Percentiles rank a stretch among this genome's conserved stretches.
These are phyloP conservation scores for Gypsophila paniculata DNA, from an alignment of 179 eudicot species.

Conservation along the genomic window DNA sequence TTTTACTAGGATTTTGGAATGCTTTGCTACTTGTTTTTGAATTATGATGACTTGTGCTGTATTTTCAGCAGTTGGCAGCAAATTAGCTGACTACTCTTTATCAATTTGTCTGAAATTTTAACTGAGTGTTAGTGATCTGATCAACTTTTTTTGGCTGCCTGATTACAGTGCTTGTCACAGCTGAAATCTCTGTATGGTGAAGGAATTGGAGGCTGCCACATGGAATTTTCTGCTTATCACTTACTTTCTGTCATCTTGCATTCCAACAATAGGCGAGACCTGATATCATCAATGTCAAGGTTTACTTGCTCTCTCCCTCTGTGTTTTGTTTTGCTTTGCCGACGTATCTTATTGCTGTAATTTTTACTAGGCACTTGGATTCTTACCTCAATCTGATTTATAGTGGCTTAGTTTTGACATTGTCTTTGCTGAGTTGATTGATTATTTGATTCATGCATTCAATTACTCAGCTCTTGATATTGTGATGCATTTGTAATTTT, in stretches of 20 bases:
- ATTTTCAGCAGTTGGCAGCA: not conserved
- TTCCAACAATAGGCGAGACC: constrained; percentile 74
- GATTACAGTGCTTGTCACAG: constrained; percentile 86
- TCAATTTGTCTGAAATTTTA: not conserved
- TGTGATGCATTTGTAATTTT: too few species aligned
- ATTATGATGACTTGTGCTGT: not conserved
- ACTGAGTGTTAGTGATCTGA: not conserved
- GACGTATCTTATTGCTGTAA: constrained; percentile 7
- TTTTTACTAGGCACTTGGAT: not conserved
- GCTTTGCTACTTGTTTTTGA: not conserved
- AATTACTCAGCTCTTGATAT: too few species aligned
- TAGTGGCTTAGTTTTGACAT: not conserved
- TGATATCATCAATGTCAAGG: constrained; percentile 90
- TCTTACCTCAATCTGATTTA: not conserved
- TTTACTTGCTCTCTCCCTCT: constrained; percentile 23
- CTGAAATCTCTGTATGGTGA: constrained; percentile 77
- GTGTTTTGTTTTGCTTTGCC: not conserved
- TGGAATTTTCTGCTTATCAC: constrained; percentile 92
- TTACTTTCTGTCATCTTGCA: constrained; percentile 70
- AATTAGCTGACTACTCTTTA: not conserved
- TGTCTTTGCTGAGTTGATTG: not conserved
- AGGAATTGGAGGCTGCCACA: constrained; percentile 74
- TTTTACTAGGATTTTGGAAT: not conserved
- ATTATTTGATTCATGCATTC: too few species aligned
- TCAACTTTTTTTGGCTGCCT: constrained; percentile 18